phyloP scores from a whole-genome alignment of 2,329 filamentous ascomycete genomes.

The Paecilomyces variotii region DNA sequence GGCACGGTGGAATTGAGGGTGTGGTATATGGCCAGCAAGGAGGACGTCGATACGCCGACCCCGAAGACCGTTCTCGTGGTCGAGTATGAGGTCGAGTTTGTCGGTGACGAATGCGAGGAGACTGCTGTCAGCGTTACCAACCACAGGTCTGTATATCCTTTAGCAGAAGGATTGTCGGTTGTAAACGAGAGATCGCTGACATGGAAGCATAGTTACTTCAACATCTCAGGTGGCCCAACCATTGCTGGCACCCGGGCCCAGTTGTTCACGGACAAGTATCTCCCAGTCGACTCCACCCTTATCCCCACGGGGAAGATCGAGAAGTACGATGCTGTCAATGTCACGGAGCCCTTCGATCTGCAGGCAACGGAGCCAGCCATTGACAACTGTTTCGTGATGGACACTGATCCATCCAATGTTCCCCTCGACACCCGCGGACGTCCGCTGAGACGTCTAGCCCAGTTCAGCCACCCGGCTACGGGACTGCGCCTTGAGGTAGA shows the following conservation, averaged over 20 bases:
- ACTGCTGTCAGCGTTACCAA: conserved; percentile 91
- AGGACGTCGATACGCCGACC: conserved; percentile 50
- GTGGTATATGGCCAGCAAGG: conserved; percentile 68
- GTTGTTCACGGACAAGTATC: conserved; percentile 55
- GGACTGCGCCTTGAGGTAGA: conserved; percentile 76
- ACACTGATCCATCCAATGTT: conserved; percentile 51
- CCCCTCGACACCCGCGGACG: conserved; percentile 58
- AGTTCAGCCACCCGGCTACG: conserved; percentile 64
- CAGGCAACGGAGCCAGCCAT: conserved; percentile 64
- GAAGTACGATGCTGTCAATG: conserved; percentile 56
- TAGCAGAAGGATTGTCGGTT: not conserved
- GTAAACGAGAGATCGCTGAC: conserved; percentile 2
- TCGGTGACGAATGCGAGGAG: conserved; percentile 70
- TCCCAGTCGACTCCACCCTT: conserved; percentile 62
- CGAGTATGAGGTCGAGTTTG: conserved; percentile 81
- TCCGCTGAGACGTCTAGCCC: conserved; percentile 59
- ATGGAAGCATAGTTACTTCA: conserved; percentile 52
- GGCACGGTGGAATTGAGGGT: conserved; percentile 72
- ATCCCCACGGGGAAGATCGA: conserved; percentile 66
- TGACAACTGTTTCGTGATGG: conserved; percentile 84
- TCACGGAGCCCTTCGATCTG: conserved; percentile 62
- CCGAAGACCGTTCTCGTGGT: conserved; percentile 67
- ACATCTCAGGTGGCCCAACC: conserved; percentile 50
- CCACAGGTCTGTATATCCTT: conserved; percentile 59
- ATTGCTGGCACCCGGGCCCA: conserved; percentile 56